Base-by-base conservation (phyloP, 106 monocot species). In the Posidonia australis region DNA sequence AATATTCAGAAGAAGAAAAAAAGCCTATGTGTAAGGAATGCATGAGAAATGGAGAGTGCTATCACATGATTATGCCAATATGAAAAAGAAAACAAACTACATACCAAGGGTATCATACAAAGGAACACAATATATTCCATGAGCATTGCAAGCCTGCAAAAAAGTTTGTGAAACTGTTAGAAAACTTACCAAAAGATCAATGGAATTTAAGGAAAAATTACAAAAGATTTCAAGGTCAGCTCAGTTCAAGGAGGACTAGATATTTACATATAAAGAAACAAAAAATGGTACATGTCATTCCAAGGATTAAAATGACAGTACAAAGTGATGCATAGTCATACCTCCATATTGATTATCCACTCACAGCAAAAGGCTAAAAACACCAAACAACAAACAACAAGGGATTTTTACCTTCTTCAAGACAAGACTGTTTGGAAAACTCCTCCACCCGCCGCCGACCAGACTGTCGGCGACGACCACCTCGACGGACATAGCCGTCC, bases 51-150 rank as follows among this genome's bases (percentile, higher is more conserved):
- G 10, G 3, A 23, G 0, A 24, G 10, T 58, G 13, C 24, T 54
- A 30, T 58, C 2, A 22, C 10, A 58, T 12, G 29, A 5, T 1
- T 58, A 13, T 27, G 14, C 16, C 9, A 21, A 36, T 41, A 21
- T 61, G 29, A 57, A 57, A 25, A 16, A 57, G 26, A 28, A 22
- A 22, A 60, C 13, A 42, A 44, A 25, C 44, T 48, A 42, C 80
- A 63, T 92, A 93, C 88, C 93, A 67, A 94, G 86, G 3, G 86
- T 84, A 70, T 96, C 94, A 62, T 96, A 96, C 56, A 96, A 82
- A 13, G 94, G 94, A 66, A 90, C 90, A 75, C 90, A 90, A 46
- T 86, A 90, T 73, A 86, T 74, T 54, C 94, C 94, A 82, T 82
- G 82, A 72, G 94, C 94, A 79, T 90, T 96, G 74, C 94, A 96